Conservation (phyloP, 2,329 filamentous ascomycete species). For the Talaromyces piceae region DNA sequence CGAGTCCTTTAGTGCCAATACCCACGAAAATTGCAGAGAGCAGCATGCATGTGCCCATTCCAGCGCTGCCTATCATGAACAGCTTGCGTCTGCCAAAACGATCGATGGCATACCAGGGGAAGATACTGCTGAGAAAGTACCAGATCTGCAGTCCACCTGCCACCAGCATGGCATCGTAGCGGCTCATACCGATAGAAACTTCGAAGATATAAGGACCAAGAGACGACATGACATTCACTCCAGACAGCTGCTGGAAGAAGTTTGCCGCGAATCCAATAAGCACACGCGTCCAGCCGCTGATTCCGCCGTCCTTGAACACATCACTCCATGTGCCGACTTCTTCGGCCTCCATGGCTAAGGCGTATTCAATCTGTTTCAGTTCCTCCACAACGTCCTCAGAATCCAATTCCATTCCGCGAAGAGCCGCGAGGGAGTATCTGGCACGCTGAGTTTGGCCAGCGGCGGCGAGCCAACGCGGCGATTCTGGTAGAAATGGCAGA, state of each 20-base stretch:
- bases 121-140: constrained; percentile 16
- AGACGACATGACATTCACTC: constrained; percentile 37
- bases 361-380: constrained; percentile 38
- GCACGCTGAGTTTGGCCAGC: constrained; percentile 15
- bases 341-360: constrained; percentile 33
- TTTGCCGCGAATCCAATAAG: constrained; percentile 18
- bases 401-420: constrained; percentile 42
- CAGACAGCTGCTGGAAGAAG: constrained; percentile 35
- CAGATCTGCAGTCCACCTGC: constrained; percentile 39
- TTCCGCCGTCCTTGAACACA: constrained; percentile 14
- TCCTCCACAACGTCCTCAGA: constrained; percentile 17
- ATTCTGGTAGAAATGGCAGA: constrained; percentile 19
- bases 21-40: constrained; percentile 35
- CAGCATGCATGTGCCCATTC: constrained; percentile 20
- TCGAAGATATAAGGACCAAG: constrained; percentile 37
- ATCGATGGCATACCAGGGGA: constrained; percentile 31
- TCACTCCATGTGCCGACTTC: constrained; percentile 17
- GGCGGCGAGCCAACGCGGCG: constrained; percentile 17
- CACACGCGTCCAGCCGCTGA: constrained; percentile 18
- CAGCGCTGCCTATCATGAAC: constrained; percentile 8
- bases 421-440: constrained; percentile 14
- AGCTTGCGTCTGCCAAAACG: constrained; percentile 9
- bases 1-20: constrained; percentile 16
- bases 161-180: constrained; percentile 33
- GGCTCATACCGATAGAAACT: constrained; percentile 26